Conservation (phyloP, 192 early-diverging fungal species). For the Helicostylum pulchrum region DNA sequence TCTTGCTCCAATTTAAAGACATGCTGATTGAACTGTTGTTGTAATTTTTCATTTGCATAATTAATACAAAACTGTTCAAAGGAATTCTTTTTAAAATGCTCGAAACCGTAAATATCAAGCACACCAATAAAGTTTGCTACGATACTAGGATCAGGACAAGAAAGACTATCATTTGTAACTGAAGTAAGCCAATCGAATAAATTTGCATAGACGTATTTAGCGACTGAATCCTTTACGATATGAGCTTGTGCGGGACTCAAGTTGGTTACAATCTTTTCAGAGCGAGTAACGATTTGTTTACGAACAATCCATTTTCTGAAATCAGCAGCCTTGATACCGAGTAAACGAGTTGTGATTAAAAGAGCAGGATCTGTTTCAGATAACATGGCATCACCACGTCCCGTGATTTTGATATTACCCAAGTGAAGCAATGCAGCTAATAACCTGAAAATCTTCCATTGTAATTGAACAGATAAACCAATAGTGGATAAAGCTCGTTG, state of each 20-base stretch:
- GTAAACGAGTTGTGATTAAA: constrained; percentile 61
- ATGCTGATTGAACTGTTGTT: constrained; percentile 97
- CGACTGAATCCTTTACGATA: constrained; percentile 87
- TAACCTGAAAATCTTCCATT: constrained; percentile 89
- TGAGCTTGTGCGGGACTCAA: constrained; percentile 70
- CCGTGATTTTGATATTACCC: constrained; percentile 89
- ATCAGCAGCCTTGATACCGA: constrained; percentile 66
- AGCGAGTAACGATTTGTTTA: constrained; percentile 62
- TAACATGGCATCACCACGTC: constrained; percentile 55
- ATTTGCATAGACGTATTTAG: constrained; percentile 94
- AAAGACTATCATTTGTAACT: constrained; percentile 83
- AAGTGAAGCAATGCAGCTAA: constrained; percentile 92
- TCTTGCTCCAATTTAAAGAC: constrained; percentile 99
- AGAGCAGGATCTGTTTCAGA: constrained; percentile 76
- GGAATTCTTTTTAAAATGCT: constrained; percentile 99
- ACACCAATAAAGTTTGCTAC: constrained; percentile 88
- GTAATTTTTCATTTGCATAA: constrained; percentile 96
- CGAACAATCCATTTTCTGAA: constrained; percentile 95
- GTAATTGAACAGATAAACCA: constrained; percentile 76
- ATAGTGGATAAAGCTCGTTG: constrained; percentile 81
- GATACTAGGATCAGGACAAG: constrained; percentile 40
- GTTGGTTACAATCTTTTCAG: constrained; percentile 78
- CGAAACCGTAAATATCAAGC: constrained; percentile 98
- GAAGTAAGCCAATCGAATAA: constrained; percentile 97
- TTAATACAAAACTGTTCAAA: constrained; percentile 99